phyloP scores from a whole-genome alignment of 129 eudicot genomes.

The Kitagawia praeruptora region DNA sequence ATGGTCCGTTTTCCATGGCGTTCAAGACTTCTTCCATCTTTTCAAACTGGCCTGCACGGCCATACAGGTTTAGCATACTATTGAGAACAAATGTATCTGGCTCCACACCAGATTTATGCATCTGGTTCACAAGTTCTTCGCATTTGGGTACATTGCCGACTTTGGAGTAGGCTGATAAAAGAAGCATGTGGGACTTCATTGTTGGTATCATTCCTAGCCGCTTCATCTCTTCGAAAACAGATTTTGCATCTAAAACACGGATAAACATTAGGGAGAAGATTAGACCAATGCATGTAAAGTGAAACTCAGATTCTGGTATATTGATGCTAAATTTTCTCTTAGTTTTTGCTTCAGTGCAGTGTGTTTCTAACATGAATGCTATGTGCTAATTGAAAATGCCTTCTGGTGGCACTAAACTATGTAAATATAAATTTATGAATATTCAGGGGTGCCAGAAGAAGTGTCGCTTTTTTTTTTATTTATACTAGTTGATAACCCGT shows the following conservation, averaged over 20 bases:
- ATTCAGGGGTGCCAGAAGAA: neutral
- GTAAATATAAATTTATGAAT: neutral
- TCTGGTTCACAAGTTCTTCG: slow-evolving; percentile 62
- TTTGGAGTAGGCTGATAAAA: slow-evolving; percentile 72
- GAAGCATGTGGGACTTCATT: slow-evolving; percentile 91
- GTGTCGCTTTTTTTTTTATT: no score
- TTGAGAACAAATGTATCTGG: slow-evolving; percentile 81
- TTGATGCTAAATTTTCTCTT: no score
- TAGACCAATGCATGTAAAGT: neutral
- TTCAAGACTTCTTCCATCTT: slow-evolving; percentile 79
- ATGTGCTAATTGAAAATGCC: neutral
- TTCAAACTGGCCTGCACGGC: slow-evolving; percentile 63
- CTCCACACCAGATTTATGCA: slow-evolving; percentile 60
- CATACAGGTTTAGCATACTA: slow-evolving; percentile 67
- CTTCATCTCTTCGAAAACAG: slow-evolving; percentile 72
- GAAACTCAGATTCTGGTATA: no score
- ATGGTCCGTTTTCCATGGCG: slow-evolving; percentile 59
- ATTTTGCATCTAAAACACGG: slow-evolving; percentile 54
- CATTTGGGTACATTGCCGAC: slow-evolving; percentile 49
- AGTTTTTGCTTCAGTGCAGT: no score
- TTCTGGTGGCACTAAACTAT: neutral
- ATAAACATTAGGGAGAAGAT: neutral
- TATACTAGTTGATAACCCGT: no score
- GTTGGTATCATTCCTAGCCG: slow-evolving; percentile 69
- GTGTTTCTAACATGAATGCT: neutral